These are phyloP conservation scores for Pueraria montana DNA, from an alignment of 306 rosid genomes.

Conservation along the genomic window DNA sequence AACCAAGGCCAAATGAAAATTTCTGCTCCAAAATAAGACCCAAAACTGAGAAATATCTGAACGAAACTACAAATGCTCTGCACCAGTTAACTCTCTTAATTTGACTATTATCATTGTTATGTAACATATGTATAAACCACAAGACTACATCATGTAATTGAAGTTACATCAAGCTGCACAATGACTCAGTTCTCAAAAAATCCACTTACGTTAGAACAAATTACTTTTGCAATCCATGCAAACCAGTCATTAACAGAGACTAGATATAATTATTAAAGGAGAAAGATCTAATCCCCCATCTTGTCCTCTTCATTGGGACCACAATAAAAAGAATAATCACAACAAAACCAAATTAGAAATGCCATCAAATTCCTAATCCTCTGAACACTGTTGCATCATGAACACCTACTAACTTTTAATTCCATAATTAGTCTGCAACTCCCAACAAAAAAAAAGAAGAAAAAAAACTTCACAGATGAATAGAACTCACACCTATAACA, in stretches of 20 bases:
- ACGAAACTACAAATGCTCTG: background rate
- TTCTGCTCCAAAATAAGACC: conserved; percentile 30
- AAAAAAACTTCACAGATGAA: background rate
- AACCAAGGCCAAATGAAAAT: conserved; percentile 15
- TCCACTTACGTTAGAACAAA: background rate
- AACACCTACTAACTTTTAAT: background rate
- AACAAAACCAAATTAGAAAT: conserved; percentile 26
- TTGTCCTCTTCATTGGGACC: background rate
- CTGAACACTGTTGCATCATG: background rate
- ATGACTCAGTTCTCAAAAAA: conserved; percentile 10
- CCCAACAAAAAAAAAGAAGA: background rate
- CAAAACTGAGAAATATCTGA: conserved; percentile 9
- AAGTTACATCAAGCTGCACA: background rate
- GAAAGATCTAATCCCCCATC: background rate
- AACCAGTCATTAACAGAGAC: conserved; percentile 15
- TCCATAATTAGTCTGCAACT: conserved; percentile 7
- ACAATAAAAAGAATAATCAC: background rate
- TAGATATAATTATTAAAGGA: background rate
- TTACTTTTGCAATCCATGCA: background rate
- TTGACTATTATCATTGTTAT: background rate
- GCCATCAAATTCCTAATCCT: background rate
- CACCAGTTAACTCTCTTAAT: conserved; percentile 16
- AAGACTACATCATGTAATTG: conserved; percentile 11
- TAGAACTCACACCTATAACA: background rate
- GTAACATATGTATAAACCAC: background rate